These are phyloP conservation scores for Ceratobasidium sp. DNA, from an alignment of 1,284 basidiomycete species.

Conservation along the genomic window DNA sequence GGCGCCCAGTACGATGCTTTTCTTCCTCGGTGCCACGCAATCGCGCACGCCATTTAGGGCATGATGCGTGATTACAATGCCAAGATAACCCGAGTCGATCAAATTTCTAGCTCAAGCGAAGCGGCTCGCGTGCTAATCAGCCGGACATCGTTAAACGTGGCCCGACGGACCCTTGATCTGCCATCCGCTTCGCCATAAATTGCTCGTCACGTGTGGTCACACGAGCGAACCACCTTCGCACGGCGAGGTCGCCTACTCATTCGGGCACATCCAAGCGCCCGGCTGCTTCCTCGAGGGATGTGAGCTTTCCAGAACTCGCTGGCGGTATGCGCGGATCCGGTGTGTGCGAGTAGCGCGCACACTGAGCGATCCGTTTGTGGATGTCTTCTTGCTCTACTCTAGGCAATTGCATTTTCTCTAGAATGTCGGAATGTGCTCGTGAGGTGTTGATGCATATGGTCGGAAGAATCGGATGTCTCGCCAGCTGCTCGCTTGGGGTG, in stretches of 20 bases:
- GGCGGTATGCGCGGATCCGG: too few species aligned
- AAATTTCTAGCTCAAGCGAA: constrained; percentile 14
- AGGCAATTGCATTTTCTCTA: not conserved
- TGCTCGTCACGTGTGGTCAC: constrained; percentile 2
- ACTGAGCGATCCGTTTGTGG: not conserved
- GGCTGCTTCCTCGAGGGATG: too few species aligned
- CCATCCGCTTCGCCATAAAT: not conserved
- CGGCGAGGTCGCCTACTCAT: too few species aligned
- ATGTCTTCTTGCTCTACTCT: not conserved
- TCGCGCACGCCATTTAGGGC: too few species aligned
- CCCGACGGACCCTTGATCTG: constrained; percentile 3
- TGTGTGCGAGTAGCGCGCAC: not conserved
- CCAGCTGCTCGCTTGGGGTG: constrained; percentile 13
- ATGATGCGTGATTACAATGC: too few species aligned
- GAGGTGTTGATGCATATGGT: not conserved
- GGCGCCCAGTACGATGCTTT: too few species aligned
- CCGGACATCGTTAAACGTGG: constrained; percentile 29
- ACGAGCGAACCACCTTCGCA: too few species aligned
- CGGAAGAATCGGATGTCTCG: constrained; percentile 12
- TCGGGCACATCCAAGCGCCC: too few species aligned
- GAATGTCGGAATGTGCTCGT: not conserved
- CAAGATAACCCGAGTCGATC: too few species aligned
- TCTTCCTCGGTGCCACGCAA: too few species aligned
- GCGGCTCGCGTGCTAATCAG: not conserved
- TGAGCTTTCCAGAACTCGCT: not conserved